Percentiles rank a stretch among this genome's conserved stretches.
phyloP scores from a whole-genome alignment of 1,139 yeast species.

The Taphrina communis region DNA sequence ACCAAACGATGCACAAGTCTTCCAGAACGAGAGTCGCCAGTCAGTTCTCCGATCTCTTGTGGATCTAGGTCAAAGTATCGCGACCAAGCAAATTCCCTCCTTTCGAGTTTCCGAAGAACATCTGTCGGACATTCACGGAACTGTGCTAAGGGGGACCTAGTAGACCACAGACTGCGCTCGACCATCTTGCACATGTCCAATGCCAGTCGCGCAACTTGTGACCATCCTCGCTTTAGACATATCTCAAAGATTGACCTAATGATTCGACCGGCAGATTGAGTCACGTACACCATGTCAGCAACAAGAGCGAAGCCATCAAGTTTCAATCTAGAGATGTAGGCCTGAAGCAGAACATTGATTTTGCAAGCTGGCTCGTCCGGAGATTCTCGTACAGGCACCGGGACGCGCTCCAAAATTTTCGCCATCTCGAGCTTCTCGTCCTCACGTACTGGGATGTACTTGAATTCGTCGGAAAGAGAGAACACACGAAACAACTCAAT shows the following conservation, averaged over 20 bases:
- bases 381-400: slow-evolving; percentile 81
- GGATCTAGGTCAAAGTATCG: slow-evolving; percentile 74
- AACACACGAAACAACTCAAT: slow-evolving; percentile 80
- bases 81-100: slow-evolving; percentile 81
- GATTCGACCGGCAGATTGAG: slow-evolving; percentile 91
- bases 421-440: slow-evolving; percentile 83
- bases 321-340: slow-evolving; percentile 75
- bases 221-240: slow-evolving; percentile 73
- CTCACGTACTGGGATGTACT: slow-evolving; percentile 77
- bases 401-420: slow-evolving; percentile 74
- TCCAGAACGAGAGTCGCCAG: slow-evolving; percentile 73
- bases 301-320: slow-evolving; percentile 89
- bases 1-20: slow-evolving; percentile 65
- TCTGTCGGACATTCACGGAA: slow-evolving; percentile 71
- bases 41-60: slow-evolving; percentile 79
- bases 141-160: slow-evolving; percentile 86
- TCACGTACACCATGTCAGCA: slow-evolving; percentile 91
- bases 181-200: slow-evolving; percentile 79
- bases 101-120: slow-evolving; percentile 74
- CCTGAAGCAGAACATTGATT: slow-evolving; percentile 77
- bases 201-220: slow-evolving; percentile 63
- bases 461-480: slow-evolving; percentile 83
- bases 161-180: slow-evolving; percentile 80
- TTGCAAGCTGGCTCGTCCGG: slow-evolving; percentile 78
- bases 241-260: slow-evolving; percentile 86